Conservation (phyloP, 805 yeast genomes). For the Candida multigemmis region DNA sequence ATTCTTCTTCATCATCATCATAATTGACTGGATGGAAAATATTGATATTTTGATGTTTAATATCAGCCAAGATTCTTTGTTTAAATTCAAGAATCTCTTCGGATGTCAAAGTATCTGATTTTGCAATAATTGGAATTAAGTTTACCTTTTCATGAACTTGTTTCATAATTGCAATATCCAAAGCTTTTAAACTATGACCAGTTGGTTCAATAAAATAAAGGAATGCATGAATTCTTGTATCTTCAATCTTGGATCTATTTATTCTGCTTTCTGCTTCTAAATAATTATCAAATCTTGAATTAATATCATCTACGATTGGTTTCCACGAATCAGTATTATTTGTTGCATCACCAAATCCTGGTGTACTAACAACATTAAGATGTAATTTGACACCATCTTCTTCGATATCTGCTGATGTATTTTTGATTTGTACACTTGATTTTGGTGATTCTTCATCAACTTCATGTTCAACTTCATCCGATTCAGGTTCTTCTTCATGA, state of each 20-base stretch:
- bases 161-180: constrained; percentile 84
- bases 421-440: constrained; percentile 18
- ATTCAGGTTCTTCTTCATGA: constrained; percentile 23
- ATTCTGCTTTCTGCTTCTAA: constrained; percentile 85
- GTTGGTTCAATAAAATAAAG: constrained; percentile 95
- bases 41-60: constrained; percentile 63
- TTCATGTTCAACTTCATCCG: constrained; percentile 6
- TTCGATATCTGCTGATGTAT: constrained; percentile 41
- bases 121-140: constrained; percentile 89
- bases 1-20: constrained; percentile 81
- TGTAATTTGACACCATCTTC: constrained; percentile 89
- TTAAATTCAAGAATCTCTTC: constrained; percentile 77
- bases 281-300: constrained; percentile 75
- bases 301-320: constrained; percentile 86
- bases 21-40: constrained; percentile 67
- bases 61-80: constrained; percentile 67
- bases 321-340: constrained; percentile 67
- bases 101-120: constrained; percentile 86
- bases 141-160: constrained; percentile 85
- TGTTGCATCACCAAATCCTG: constrained; percentile 89
- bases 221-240: constrained; percentile 87
- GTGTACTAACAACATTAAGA: constrained; percentile 78
- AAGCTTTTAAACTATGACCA: constrained; percentile 83
- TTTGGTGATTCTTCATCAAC: constrained; percentile 14
- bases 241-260: constrained; percentile 61